Base-by-base conservation (phyloP, 1,284 basidiomycete species). In the Pascua sp. region DNA sequence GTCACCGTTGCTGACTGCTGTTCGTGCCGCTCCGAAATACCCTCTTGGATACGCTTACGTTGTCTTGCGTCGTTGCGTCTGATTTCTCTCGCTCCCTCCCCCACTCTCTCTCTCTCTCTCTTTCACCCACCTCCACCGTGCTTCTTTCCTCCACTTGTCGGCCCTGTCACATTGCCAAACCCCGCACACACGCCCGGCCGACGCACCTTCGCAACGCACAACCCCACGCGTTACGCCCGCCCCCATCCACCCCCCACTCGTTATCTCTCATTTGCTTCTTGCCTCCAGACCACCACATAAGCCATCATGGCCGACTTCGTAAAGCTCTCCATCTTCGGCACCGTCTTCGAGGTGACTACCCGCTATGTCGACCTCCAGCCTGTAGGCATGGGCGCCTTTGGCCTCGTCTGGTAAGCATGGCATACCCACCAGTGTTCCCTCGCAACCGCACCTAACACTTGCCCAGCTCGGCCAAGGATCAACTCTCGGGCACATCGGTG, bases 301-400 rank as follows among this genome's bases (percentile, higher is more conserved):
- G 24, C 24, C 24, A 32, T 32, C 57, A 78, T 78, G 76, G 81
- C 81, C 62, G 80, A 82, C 69, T 98, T 98, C 73, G 92, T 97
- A 75, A 97, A 97, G 80, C 89, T 98, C 69, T 91, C 89, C 80
- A 97, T 98, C 79, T 98, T 98, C 72, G 94, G 94, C 55, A 97
- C 93, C 57, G 77, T 79, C 57, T 78, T 73, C 59, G 77, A 97
- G 86, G 93, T 97, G 54, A 96, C 93, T 16, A 96, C 92, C 57
- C 86, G 95, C 70, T 99, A 99, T 90, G 90, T 96, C 76, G 95
- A 98, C 81, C 86, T 99, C 24, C 96, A 98, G 76, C 95, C 95
- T n/a, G 95, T 98, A 48, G 96, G 95, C 77, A 98, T 98, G 95
- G 95, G 93, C 65, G 93, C 93, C 46, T 96, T 96, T 72, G 93